Conservation (phyloP, 495 filamentous ascomycete species). For the Aspergillus campestris region DNA sequence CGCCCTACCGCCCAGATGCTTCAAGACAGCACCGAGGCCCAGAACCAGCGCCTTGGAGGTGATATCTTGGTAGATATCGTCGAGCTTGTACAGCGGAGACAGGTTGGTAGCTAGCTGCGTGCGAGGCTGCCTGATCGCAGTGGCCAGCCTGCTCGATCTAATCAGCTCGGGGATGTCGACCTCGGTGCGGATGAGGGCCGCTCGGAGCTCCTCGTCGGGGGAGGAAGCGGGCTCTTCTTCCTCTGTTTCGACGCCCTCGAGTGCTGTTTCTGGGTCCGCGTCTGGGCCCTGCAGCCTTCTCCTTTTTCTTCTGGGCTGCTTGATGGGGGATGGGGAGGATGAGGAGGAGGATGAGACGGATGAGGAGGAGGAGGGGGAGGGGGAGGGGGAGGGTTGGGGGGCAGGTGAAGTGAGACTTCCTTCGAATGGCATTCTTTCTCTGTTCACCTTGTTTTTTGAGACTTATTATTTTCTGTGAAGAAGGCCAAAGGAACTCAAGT, state of each 20-base stretch:
- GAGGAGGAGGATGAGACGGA: too few species aligned
- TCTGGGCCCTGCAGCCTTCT: background rate
- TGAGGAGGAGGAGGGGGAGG: too few species aligned
- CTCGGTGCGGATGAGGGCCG: background rate
- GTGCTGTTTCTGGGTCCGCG: background rate
- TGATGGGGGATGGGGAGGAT: too few species aligned
- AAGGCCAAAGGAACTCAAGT: background rate
- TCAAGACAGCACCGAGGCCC: conserved; percentile 27
- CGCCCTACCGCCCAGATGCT: conserved; percentile 27
- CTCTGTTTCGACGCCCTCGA: background rate
- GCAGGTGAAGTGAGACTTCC: background rate
- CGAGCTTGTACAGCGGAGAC: conserved; percentile 38
- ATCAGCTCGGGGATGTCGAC: conserved; percentile 11
- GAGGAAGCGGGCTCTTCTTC: background rate
- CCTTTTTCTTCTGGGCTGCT: too few species aligned
- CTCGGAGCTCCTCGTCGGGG: too few species aligned
- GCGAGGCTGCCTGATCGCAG: background rate
- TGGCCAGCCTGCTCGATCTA: conserved; percentile 4
- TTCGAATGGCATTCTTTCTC: conserved; percentile 1
- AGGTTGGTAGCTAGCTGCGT: conserved; percentile 22
- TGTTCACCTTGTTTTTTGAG: background rate
- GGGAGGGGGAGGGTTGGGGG: background rate
- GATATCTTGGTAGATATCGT: conserved; percentile 44
- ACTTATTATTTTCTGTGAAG: background rate
- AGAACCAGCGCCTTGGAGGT: conserved; percentile 28